These are phyloP conservation scores for Lichina pygmaea DNA, from an alignment of 495 filamentous ascomycete species.

Conservation along the genomic window DNA sequence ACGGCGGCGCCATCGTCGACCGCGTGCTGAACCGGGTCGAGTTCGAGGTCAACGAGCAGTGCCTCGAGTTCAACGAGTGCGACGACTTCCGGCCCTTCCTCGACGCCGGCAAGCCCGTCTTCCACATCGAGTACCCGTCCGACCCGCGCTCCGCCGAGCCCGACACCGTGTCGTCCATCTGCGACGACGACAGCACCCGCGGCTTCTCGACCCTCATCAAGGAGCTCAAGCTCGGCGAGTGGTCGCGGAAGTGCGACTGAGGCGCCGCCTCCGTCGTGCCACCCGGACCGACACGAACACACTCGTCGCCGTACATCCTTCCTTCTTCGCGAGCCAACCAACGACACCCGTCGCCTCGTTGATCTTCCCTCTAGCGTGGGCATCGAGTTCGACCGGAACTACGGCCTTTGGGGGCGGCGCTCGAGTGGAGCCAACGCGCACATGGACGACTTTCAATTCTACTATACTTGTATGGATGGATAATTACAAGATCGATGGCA, in stretches of 20 bases:
- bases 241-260: not conserved
- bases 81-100: not conserved
- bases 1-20: not conserved
- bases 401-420: too few species aligned
- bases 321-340: too few species aligned
- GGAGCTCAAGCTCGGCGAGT: not conserved
- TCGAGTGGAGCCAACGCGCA: too few species aligned
- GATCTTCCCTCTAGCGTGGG: too few species aligned
- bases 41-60: constrained; percentile 1
- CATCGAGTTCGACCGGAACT: too few species aligned
- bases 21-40: not conserved
- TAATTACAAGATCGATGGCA: too few species aligned
- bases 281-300: too few species aligned
- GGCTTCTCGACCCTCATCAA: constrained; percentile 1
- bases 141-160: not conserved
- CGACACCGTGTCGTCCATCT: not conserved
- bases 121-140: constrained; percentile 2
- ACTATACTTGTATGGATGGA: too few species aligned
- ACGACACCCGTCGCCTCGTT: too few species aligned
- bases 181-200: not conserved
- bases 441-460: too few species aligned
- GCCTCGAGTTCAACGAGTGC: constrained; percentile 2
- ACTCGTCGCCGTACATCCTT: too few species aligned
- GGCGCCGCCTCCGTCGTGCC: too few species aligned
- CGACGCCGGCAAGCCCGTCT: constrained; percentile 1